Percentiles rank a stretch among this genome's conserved stretches.
These are phyloP conservation scores for Monosporascus cannonballus DNA, from an alignment of 2,329 filamentous ascomycete species.

Conservation along the genomic window DNA sequence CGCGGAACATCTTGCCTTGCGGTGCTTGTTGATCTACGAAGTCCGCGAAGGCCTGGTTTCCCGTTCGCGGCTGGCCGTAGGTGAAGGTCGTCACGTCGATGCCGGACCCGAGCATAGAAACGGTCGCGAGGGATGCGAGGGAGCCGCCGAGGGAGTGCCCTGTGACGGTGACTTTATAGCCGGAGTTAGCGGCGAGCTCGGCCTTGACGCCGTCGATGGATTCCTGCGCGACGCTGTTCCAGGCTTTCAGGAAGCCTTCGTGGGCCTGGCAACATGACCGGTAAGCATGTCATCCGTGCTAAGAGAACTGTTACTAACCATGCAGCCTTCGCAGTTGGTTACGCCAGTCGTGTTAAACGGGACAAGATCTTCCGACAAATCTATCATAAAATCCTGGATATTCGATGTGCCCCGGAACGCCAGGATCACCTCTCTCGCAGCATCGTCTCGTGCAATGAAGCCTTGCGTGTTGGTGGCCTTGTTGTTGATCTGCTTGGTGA, in stretches of 20 bases:
- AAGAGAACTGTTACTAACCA: background rate
- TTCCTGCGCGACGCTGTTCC: background rate
- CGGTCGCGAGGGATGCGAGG: conserved; percentile 37
- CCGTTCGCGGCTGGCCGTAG: conserved; percentile 42
- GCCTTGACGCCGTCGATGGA: background rate
- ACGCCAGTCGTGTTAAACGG: too few relatives aligned
- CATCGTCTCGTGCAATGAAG: conserved; percentile 5
- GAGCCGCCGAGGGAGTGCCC: conserved; percentile 44
- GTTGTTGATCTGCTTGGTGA: background rate
- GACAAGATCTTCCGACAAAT: background rate
- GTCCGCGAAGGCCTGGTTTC: conserved; percentile 29
- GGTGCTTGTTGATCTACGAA: conserved; percentile 26
- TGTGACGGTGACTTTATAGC: conserved; percentile 30
- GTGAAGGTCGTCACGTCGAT: conserved; percentile 36
- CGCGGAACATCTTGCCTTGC: conserved; percentile 29
- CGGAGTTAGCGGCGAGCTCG: background rate
- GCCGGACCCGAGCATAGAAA: conserved; percentile 25
- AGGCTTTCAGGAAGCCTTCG: background rate
- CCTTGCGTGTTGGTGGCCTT: conserved; percentile 2
- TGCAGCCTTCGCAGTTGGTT: background rate
- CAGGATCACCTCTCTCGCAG: conserved; percentile 3
- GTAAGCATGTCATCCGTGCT: background rate
- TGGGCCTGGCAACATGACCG: background rate
- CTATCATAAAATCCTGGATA: conserved; percentile 1
- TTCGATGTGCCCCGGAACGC: conserved; percentile 4